phyloP scores from a whole-genome alignment of 306 rosid species.

The Bauhinia variegata region DNA sequence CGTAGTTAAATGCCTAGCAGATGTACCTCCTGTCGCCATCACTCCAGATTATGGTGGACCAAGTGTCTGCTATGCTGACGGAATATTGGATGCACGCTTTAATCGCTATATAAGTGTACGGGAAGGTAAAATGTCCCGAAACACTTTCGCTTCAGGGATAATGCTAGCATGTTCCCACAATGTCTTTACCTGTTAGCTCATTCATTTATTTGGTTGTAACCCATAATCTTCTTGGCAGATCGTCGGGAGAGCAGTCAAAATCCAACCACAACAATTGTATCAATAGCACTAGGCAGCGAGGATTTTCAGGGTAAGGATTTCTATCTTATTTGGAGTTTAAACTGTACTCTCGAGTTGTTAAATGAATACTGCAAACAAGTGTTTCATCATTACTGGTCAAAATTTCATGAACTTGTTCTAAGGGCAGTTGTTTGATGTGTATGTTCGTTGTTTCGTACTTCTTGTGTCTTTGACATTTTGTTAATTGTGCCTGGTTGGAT shows the following conservation, averaged over 20 bases:
- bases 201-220: conserved; percentile 15
- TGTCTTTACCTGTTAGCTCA: background rate
- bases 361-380: conserved; percentile 11
- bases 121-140: conserved; percentile 63
- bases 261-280: conserved; percentile 67
- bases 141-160: background rate
- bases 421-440: conserved; percentile 19
- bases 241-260: conserved; percentile 66
- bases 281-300: conserved; percentile 60
- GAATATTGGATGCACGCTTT: conserved; percentile 73
- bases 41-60: conserved; percentile 86
- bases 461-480: background rate
- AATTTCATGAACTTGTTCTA: background rate
- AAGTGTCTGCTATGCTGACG: conserved; percentile 81
- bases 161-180: conserved; percentile 13
- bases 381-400: conserved; percentile 3
- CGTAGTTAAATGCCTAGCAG: conserved; percentile 45
- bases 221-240: conserved; percentile 52
- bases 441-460: conserved; percentile 12
- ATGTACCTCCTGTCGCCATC: conserved; percentile 61
- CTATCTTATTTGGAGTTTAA: conserved; percentile 10
- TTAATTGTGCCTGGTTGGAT: conserved; percentile 23
- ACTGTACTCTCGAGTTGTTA: conserved; percentile 4
- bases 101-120: conserved; percentile 71
- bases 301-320: conserved; percentile 63